These are phyloP conservation scores for Xerocomus potaroensis DNA, from an alignment of 768 basidiomycete genomes.

Conservation along the genomic window DNA sequence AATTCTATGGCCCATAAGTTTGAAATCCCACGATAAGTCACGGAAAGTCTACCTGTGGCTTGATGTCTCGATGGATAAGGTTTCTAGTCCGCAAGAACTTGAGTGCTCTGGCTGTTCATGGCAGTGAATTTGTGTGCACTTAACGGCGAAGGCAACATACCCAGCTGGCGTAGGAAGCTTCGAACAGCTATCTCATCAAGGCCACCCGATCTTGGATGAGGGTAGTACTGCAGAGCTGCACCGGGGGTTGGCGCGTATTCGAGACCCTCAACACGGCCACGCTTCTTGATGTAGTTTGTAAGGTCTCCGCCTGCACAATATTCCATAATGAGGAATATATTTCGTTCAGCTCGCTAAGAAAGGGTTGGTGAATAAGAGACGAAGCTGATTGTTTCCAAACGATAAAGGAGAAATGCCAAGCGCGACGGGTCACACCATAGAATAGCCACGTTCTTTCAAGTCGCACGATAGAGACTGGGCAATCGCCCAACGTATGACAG, in stretches of 20 bases:
- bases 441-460: not conserved
- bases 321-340: slow-evolving; percentile 96
- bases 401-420: not conserved
- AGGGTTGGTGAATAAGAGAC: slow-evolving; percentile 6
- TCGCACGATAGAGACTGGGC: not conserved
- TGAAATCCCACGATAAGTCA: not conserved
- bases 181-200: slow-evolving; percentile 87
- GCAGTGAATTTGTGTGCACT: not conserved
- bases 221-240: slow-evolving; percentile 76
- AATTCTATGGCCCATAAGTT: slow-evolving; percentile 54
- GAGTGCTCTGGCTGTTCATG: slow-evolving; percentile 72
- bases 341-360: slow-evolving; percentile 61
- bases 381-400: not conserved
- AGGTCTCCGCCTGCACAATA: slow-evolving; percentile 96
- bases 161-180: slow-evolving; percentile 88
- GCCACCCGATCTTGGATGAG: slow-evolving; percentile 88
- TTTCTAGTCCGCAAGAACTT: slow-evolving; percentile 87
- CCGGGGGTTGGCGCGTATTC: slow-evolving; percentile 73
- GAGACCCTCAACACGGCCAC: slow-evolving; percentile 87
- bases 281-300: slow-evolving; percentile 94
- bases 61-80: slow-evolving; percentile 95
- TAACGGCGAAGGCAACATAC: slow-evolving; percentile 36
- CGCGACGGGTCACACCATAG: not conserved
- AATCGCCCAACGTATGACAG: not conserved
- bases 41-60: slow-evolving; percentile 65